phyloP scores from a whole-genome alignment of 768 basidiomycete species.

The Imleria badia region DNA sequence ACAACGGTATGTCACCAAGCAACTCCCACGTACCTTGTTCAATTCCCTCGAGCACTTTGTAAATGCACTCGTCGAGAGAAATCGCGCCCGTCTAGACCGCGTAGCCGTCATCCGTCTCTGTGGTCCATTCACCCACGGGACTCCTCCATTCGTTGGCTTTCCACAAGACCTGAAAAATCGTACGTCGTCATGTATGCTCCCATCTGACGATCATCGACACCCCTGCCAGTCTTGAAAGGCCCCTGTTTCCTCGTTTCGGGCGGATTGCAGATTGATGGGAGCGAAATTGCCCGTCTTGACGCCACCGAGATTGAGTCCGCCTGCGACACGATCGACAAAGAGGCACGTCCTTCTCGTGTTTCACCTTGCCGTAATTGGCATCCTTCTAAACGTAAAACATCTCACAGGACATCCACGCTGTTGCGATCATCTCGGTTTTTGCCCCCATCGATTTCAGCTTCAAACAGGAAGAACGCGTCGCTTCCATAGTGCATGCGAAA shows the following conservation, averaged over 20 bases:
- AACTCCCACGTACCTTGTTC: background rate
- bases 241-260: conserved; percentile 38
- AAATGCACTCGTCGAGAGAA: conserved; percentile 60
- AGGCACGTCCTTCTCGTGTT: conserved; percentile 15
- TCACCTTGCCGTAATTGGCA: background rate
- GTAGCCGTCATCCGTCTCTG: conserved; percentile 67
- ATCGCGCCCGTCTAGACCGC: conserved; percentile 49
- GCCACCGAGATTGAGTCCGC: conserved; percentile 45
- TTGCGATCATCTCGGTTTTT: conserved; percentile 50
- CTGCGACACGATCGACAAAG: conserved; percentile 38
- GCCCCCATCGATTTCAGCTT: conserved; percentile 45
- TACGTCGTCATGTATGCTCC: conserved; percentile 19
- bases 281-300: conserved; percentile 43
- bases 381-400: conserved; percentile 3
- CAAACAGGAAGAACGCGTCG: conserved; percentile 48
- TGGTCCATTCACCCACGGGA: conserved; percentile 56
- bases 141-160: conserved; percentile 57
- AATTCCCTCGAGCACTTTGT: conserved; percentile 43
- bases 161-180: conserved; percentile 35
- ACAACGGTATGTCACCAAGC: conserved; percentile 45
- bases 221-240: conserved; percentile 24
- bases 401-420: conserved; percentile 25
- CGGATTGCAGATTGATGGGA: conserved; percentile 46
- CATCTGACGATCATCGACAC: background rate
- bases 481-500: conserved; percentile 40